Base-by-base conservation (phyloP, 306 rosid species). In the Luffa aegyptiaca region DNA sequence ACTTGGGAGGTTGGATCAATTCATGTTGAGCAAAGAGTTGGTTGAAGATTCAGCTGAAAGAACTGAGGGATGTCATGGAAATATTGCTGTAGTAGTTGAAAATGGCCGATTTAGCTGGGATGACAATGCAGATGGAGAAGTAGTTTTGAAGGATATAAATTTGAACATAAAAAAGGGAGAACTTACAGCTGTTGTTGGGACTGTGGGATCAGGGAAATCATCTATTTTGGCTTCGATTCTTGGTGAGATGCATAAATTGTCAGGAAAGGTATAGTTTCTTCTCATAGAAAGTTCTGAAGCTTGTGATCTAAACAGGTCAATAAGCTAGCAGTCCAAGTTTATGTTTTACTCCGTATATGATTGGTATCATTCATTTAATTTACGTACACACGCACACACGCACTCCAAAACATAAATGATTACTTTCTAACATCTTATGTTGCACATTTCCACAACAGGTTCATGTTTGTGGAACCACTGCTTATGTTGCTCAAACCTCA, bases 161-260 rank as follows among this genome's bases (percentile, higher is more conserved):
- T 55, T 92, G 74, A 78, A 76, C 41, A 86, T 94, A 71, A 75
- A 80, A 66, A 87, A 78, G 83, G 94, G 97, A 20, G 83, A 81
- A 58, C 91, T 92, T 83, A 88, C 91, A 9, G 98, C 96, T 10
- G 83, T 94, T 71, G 93, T 97, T 72, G 97, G 97, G 14, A 81
- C 93, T 2, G 92, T 91, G 37, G 98, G 97, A 57, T 91, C 97
- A 2, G 97, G 98, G 31, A 94, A 94, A 81, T 94, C 98, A 76
- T 92, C 95, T 71, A 85, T 94, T 52, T 84, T 94, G 0, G 86
- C 85, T 42, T 77, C 91, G 36, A 86, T 92, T 85, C 89, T 94
- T 9, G 97, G 90, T 36, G 98, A 94, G 88, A 86, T 91, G 87
- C 93, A 96, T 4, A 84, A 84, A 78, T 80, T 91, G 81, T 90